Evolutionary conservation across 2,329 filamentous ascomycete species (phyloP).

Genomic region (Didymosphaeria variabile): DNA sequence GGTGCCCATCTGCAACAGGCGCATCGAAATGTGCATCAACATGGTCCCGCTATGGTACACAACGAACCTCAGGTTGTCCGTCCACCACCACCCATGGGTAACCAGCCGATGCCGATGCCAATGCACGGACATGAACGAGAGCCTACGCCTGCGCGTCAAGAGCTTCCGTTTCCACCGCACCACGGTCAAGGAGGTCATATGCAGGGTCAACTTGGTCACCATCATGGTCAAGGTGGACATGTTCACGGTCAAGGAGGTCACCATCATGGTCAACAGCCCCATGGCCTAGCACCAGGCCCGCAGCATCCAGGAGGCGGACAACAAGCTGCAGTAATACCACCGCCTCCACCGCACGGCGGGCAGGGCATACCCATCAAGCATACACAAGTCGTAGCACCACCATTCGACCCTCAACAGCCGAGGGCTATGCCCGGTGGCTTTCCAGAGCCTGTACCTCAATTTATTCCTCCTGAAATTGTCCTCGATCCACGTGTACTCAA

Average conservation of each 20-base stretch:
- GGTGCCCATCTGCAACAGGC: constrained; percentile 19
- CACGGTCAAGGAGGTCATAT: neutral
- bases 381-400: neutral
- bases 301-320: constrained; percentile 13
- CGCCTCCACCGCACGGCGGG: constrained; percentile 15
- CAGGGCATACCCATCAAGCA: neutral
- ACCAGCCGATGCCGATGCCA: constrained; percentile 11
- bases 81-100: constrained; percentile 7
- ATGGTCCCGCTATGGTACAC: neutral
- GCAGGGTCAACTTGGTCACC: neutral
- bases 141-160: neutral
- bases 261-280: constrained; percentile 10
- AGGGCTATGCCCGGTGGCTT: neutral
- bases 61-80: neutral
- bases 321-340: constrained; percentile 12
- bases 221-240: neutral
- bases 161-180: neutral
- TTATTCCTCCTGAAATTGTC: neutral
- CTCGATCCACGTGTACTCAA: constrained; percentile 2
- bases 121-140: constrained; percentile 1
- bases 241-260: neutral
- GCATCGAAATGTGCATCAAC: constrained; percentile 13
- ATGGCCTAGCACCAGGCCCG: constrained; percentile 16
- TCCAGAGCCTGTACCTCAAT: constrained; percentile 1
- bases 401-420: constrained; percentile 7